phyloP scores from a whole-genome alignment of 1,139 yeast species.

The Pneumocystis wakefieldiae region DNA sequence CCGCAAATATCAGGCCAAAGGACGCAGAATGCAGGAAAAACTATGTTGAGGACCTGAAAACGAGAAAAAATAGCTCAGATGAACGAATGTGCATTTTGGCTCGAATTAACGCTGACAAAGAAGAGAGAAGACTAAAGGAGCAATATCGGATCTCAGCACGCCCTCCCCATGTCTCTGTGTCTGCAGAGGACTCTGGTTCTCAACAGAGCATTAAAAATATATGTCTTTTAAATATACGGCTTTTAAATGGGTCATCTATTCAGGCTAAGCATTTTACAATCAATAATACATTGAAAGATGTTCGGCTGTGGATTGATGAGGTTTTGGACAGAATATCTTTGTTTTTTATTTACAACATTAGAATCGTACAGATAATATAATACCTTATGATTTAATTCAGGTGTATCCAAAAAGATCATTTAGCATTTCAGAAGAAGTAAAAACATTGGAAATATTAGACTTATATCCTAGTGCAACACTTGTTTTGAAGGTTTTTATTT shows the following conservation, averaged over 20 bases:
- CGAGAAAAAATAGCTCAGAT: conserved; percentile 29
- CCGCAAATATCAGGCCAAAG: not conserved
- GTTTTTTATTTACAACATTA: conserved; percentile 1
- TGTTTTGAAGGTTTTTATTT: conserved; percentile 39
- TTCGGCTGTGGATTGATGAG: conserved; percentile 47
- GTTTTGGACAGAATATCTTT: not conserved
- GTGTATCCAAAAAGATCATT: conserved; percentile 33
- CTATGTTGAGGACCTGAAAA: not conserved
- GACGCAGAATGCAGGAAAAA: not conserved
- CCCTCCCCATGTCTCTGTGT: not conserved
- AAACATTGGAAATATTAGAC: conserved; percentile 33
- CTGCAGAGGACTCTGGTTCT: not conserved
- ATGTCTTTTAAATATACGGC: conserved; percentile 30
- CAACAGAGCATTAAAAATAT: not conserved
- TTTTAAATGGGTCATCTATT: conserved; percentile 41
- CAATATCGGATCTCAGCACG: conserved; percentile 8
- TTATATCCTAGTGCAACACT: conserved; percentile 54
- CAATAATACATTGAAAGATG: conserved; percentile 34
- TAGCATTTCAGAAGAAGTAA: conserved; percentile 33
- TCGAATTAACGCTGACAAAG: conserved; percentile 37
- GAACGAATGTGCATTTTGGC: conserved; percentile 43
- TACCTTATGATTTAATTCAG: conserved; percentile 35
- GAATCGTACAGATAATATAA: conserved; percentile 34
- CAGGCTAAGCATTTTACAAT: conserved; percentile 30
- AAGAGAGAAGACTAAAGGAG: conserved; percentile 27